phyloP scores from a whole-genome alignment of 179 eudicot genomes.

The Carnegiea gigantea region DNA sequence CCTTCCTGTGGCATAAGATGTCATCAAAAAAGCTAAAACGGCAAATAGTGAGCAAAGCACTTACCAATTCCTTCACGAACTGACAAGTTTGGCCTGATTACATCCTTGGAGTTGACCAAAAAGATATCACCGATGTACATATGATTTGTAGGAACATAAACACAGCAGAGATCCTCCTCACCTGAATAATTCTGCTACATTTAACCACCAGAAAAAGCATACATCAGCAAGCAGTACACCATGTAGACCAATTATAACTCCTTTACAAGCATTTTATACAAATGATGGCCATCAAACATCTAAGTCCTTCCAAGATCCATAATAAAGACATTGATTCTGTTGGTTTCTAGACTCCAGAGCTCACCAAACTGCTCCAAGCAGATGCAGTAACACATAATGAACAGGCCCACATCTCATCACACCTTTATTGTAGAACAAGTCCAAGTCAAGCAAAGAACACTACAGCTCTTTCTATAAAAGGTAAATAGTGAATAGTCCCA shows the following conservation, averaged over 20 bases:
- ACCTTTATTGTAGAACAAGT: background rate
- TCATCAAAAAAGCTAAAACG: background rate
- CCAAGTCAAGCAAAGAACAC: background rate
- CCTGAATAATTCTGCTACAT: constrained; percentile 51
- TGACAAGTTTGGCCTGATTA: constrained; percentile 60
- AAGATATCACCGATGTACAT: constrained; percentile 62
- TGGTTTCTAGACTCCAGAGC: too few species aligned
- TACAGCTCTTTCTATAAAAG: background rate
- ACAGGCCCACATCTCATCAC: background rate
- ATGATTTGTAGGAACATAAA: constrained; percentile 61
- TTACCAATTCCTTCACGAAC: constrained; percentile 73
- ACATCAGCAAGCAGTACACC: constrained; percentile 15
- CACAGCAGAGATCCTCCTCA: constrained; percentile 68
- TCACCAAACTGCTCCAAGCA: too few species aligned
- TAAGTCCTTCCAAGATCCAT: background rate
- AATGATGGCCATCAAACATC: background rate
- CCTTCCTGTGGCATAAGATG: background rate
- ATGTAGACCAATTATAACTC: background rate
- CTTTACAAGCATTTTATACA: background rate
- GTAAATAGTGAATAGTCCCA: background rate
- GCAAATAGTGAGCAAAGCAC: constrained; percentile 5
- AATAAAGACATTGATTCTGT: too few species aligned
- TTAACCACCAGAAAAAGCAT: background rate
- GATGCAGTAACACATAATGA: background rate
- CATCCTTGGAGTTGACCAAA: constrained; percentile 56